Evolutionary conservation across 768 basidiomycete genomes (phyloP).

Genomic region (Pholiota microspora): DNA sequence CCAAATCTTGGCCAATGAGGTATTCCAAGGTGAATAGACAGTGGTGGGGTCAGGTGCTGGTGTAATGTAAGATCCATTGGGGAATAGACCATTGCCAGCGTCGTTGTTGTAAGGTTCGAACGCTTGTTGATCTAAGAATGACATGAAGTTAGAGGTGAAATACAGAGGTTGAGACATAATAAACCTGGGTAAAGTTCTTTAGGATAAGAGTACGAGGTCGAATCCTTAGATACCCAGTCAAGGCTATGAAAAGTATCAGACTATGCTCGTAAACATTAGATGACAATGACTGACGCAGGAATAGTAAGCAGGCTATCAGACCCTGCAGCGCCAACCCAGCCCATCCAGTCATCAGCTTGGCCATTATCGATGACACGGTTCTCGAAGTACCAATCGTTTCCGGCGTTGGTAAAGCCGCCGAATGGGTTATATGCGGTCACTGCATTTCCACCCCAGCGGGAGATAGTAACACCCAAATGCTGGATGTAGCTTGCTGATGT

Average conservation of each 20-base stretch:
- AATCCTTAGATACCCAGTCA: conserved; percentile 57
- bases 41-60: conserved; percentile 34
- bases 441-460: conserved; percentile 55
- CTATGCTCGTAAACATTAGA: background rate
- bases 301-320: conserved; percentile 42
- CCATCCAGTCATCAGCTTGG: conserved; percentile 47
- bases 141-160: background rate
- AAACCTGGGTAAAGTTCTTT: conserved; percentile 40
- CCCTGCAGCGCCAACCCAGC: conserved; percentile 45
- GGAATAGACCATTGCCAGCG: conserved; percentile 47
- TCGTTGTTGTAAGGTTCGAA: conserved; percentile 49
- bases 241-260: conserved; percentile 30
- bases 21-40: conserved; percentile 50
- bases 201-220: conserved; percentile 52
- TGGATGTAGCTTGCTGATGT: conserved; percentile 43
- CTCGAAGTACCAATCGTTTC: conserved; percentile 56
- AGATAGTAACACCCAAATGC: conserved; percentile 46
- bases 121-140: conserved; percentile 33
- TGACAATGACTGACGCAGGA: conserved; percentile 40
- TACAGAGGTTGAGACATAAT: background rate
- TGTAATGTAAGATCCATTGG: conserved; percentile 45
- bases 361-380: conserved; percentile 41
- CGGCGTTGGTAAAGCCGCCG: conserved; percentile 51
- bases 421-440: conserved; percentile 54
- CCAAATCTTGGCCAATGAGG: conserved; percentile 40